Evolutionary conservation across 306 rosid genomes (phyloP).

Genomic region (Dryas drummondii): DNA sequence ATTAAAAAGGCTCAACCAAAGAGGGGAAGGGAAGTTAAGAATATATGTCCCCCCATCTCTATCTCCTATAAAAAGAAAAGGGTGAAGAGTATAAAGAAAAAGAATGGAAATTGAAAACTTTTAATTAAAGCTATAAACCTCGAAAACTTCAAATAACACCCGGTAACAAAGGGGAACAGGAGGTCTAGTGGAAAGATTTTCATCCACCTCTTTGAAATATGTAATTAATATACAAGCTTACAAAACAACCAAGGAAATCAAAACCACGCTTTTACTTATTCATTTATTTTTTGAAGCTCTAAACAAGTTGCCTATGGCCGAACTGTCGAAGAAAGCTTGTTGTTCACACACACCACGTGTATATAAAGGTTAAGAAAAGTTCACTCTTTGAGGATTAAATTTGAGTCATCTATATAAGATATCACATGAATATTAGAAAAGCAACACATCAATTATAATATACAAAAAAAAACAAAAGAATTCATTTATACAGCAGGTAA

Average conservation of each 20-base stretch:
- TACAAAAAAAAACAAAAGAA: slow-evolving; percentile 31
- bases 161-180: not conserved
- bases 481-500: slow-evolving; percentile 27
- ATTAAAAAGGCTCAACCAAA: slow-evolving; percentile 21
- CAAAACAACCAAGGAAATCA: slow-evolving; percentile 15
- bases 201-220: slow-evolving; percentile 3
- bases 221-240: slow-evolving; percentile 7
- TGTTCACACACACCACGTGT: slow-evolving; percentile 3
- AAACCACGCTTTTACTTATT: slow-evolving; percentile 7
- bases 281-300: slow-evolving; percentile 15
- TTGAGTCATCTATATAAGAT: slow-evolving; percentile 7
- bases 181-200: not conserved
- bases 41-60: not conserved
- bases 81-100: slow-evolving; percentile 19
- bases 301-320: slow-evolving; percentile 19
- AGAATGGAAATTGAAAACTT: slow-evolving; percentile 21
- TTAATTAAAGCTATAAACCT: slow-evolving; percentile 12
- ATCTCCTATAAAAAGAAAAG: slow-evolving; percentile 5
- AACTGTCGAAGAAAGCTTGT: slow-evolving; percentile 9
- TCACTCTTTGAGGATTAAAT: not conserved
- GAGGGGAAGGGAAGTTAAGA: slow-evolving; percentile 11
- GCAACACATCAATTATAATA: slow-evolving; percentile 29
- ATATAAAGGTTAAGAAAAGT: not conserved
- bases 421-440: slow-evolving; percentile 31
- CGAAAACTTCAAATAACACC: slow-evolving; percentile 30